These are phyloP conservation scores for Populus deltoides DNA, from an alignment of 345 rosid genomes.

Conservation along the genomic window DNA sequence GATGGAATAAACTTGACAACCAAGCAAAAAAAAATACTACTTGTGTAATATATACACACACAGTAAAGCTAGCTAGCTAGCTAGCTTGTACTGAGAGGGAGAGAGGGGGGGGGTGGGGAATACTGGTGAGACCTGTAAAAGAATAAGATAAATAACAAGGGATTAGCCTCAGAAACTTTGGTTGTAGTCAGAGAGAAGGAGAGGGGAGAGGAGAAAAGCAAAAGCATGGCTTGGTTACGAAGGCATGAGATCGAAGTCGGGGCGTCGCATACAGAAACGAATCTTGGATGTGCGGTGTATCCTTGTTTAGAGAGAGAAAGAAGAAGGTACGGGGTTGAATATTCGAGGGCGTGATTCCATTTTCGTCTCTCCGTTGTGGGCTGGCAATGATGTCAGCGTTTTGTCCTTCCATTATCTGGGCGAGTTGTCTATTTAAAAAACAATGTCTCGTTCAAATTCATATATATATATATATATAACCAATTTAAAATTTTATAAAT, in stretches of 20 bases:
- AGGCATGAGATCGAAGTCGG: constrained; percentile 46
- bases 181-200: constrained; percentile 1
- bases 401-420: neutral
- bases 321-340: constrained; percentile 33
- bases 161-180: neutral
- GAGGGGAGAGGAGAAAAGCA: neutral
- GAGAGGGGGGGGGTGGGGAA: neutral
- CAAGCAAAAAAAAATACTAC: neutral
- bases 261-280: constrained; percentile 75
- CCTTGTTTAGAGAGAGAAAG: neutral
- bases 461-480: too few species aligned
- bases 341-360: constrained; percentile 42
- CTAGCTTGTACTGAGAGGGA: neutral
- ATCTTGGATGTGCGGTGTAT: constrained; percentile 38
- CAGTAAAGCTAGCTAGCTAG: neutral
- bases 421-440: too few species aligned
- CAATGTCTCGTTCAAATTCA: too few species aligned
- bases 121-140: neutral
- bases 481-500: too few species aligned
- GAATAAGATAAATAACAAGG: neutral
- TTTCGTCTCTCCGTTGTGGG: constrained; percentile 34
- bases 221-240: neutral
- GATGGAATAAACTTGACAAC: constrained; percentile 47
- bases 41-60: neutral
- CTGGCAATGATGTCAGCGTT: constrained; percentile 38